Base-by-base conservation (phyloP, 768 basidiomycete species). In the Rickenella mellea region DNA sequence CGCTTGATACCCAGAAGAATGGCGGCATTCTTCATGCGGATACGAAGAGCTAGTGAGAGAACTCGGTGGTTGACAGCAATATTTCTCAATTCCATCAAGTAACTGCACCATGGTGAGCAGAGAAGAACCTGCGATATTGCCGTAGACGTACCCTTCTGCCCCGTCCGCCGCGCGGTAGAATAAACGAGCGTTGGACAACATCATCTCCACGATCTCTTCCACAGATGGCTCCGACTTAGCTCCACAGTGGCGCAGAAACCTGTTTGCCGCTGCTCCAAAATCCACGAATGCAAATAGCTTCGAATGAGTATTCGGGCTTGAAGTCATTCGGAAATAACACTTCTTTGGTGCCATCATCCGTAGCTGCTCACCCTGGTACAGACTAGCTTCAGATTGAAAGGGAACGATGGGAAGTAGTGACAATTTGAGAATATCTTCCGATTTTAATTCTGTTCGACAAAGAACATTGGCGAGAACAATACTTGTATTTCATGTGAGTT, bases 211-310 rank as follows among this genome's bases (percentile, higher is more conserved):
- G 31, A 91, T 70, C 59, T 92, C 90, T 44, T 88, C 80, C 4
- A 91, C 76, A 33, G 78, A 89, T 4, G 94, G 93, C 54, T 91
- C 87, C 30, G 73, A 78, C 54, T 80, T 83, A 14, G 92, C 87
- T 8, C 96, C 94, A 51, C 89, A 89, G 3, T 85, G 81, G 40
- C 71, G 74, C 35, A 99, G 67, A 62, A 99, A 97, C 3, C 73
- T 68, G 50, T 92, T 94, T 20, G 84, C 94, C 4, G 69, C 64
- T 1, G 70, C 55, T 2, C 92, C 93, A 56, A 94, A 96, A 57
- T 94, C 81, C 38, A 98, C 78, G 51, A 92, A 96, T 25, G 76
- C 71, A 54, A 97, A 96, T 1, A 94, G 63, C 48, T 83, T 81
- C 3, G 83, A 82, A 54, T 87, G 83, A 29, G 90, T 77, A 27